Evolutionary conservation across 306 rosid species (phyloP), one percentile per base, ranked within the genome.

Genomic region (Gastrolobium villosum): DNA sequence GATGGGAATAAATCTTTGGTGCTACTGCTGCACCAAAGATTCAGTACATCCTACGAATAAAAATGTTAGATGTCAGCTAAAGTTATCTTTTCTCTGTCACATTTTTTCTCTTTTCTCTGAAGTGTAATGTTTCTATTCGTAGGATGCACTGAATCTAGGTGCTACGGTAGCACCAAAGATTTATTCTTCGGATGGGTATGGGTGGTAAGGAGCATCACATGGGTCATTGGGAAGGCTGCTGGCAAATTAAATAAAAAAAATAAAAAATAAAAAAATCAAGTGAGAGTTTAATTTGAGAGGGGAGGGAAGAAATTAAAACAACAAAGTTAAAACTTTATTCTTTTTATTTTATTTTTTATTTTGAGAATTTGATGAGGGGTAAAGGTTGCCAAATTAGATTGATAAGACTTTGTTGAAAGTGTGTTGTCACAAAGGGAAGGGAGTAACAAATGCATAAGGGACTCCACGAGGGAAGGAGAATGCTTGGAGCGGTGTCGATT

Each of bases 321-420:
- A 46, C 10, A 59, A 75, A 45, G 15, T 2, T 20, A 20, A 20
- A 20, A 20, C 26, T 20, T 20, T 1, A 20, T 20, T 20, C 26
- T 40, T 72, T 3, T 55, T 65, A 11, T 52, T 32, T 3, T n/a
- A n/a, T 39, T 48, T 79, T 45, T 7, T 45, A 4, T 39, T 63
- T 81, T 71, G 67, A 72, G 79, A 71, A 72, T 79, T 30, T 80
- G 10, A 61, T 43, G 35, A 46, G 46, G 28, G 44, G 34, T n/a
- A 50, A 36, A 37, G 8, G 55, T 36, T 64, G 6, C 45, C 49
- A 40, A 52, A 37, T 11, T 31, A 72, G 66, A 31, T 34, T 65
- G 67, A 43, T 61, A 37, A 39, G 77, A 70, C 55, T 49, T 39
- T 13, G 56, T 67, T 65, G 67, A 43, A 52, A 9, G 72, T 31